These are phyloP conservation scores for Filobasidium wieringae DNA, from an alignment of 768 basidiomycete genomes.

Conservation along the genomic window DNA sequence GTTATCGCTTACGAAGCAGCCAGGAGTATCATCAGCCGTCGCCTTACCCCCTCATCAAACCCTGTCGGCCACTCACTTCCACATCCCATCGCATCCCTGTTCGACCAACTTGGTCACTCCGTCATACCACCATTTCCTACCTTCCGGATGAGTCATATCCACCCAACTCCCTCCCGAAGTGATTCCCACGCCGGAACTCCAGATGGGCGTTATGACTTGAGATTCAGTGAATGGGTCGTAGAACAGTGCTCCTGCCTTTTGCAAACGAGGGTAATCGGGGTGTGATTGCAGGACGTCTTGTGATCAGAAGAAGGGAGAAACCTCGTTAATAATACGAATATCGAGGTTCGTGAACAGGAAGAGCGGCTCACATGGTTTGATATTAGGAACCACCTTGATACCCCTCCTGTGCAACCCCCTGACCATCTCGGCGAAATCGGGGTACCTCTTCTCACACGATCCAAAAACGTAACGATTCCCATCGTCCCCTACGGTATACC, in stretches of 20 bases:
- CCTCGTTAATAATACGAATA: too few relatives aligned
- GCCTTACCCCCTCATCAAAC: neutral
- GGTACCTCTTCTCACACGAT: slow-evolving; percentile 34
- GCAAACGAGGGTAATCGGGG: slow-evolving; percentile 24
- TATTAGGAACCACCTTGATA: slow-evolving; percentile 36
- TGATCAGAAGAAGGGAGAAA: neutral
- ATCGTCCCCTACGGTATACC: slow-evolving; percentile 27
- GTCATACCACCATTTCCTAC: slow-evolving; percentile 33
- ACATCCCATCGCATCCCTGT: slow-evolving; percentile 35
- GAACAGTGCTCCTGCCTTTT: slow-evolving; percentile 27
- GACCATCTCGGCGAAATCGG: slow-evolving; percentile 34
- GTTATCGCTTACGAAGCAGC: slow-evolving; percentile 29
- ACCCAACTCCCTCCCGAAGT: slow-evolving; percentile 33
- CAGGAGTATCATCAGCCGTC: neutral
- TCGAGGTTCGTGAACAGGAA: too few relatives aligned
- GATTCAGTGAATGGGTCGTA: slow-evolving; percentile 22
- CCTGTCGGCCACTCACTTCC: slow-evolving; percentile 27
- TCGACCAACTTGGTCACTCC: slow-evolving; percentile 30
- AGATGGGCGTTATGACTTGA: slow-evolving; percentile 24
- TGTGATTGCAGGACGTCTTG: slow-evolving; percentile 29
- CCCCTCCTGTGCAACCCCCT: slow-evolving; percentile 29
- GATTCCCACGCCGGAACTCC: slow-evolving; percentile 28
- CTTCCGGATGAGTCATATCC: slow-evolving; percentile 30
- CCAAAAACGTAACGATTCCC: slow-evolving; percentile 30
- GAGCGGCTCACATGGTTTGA: slow-evolving; percentile 29